Evolutionary conservation across 768 basidiomycete genomes (phyloP).

Genomic region (Ramaria rubella): DNA sequence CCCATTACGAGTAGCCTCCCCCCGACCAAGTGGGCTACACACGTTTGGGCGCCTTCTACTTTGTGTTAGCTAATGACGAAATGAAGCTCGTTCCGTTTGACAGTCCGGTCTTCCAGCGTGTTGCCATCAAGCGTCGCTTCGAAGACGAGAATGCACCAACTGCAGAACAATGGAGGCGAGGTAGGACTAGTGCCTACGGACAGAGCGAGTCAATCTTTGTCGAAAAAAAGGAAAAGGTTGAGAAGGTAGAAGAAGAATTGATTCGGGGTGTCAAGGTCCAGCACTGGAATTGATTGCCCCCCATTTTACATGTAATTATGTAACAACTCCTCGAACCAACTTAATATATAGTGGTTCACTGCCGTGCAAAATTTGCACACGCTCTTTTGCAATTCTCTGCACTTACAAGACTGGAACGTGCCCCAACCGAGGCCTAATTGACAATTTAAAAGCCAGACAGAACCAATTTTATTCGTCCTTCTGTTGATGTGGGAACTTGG

Average conservation of each 20-base stretch:
- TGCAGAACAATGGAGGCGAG: conserved; percentile 27
- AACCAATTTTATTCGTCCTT: no score
- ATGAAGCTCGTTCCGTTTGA: conserved; percentile 24
- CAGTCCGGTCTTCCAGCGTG: conserved; percentile 29
- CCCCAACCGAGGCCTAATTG: no score
- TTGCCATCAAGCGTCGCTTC: conserved; percentile 23
- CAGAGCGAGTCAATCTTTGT: conserved; percentile 34
- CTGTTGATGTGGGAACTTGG: no score
- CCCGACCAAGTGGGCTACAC: conserved; percentile 26
- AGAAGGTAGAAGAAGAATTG: conserved; percentile 28
- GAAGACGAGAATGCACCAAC: conserved; percentile 21
- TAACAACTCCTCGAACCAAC: no score
- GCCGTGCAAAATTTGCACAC: no score
- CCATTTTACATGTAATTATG: no score
- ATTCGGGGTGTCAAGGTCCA: conserved; percentile 27
- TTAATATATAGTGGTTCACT: no score
- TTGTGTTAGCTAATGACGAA: conserved; percentile 27
- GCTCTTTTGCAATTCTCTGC: no score
- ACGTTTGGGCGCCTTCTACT: conserved; percentile 32
- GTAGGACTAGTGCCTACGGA: conserved; percentile 26
- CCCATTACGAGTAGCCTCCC: no score
- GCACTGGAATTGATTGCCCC: conserved; percentile 25
- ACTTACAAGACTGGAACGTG: no score
- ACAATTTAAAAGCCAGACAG: no score
- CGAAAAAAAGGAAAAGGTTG: conserved; percentile 23